Evolutionary conservation across 257 asterid genomes (phyloP), one percentile per base, ranked within the genome.

Genomic region (Gentiana macrophylla): DNA sequence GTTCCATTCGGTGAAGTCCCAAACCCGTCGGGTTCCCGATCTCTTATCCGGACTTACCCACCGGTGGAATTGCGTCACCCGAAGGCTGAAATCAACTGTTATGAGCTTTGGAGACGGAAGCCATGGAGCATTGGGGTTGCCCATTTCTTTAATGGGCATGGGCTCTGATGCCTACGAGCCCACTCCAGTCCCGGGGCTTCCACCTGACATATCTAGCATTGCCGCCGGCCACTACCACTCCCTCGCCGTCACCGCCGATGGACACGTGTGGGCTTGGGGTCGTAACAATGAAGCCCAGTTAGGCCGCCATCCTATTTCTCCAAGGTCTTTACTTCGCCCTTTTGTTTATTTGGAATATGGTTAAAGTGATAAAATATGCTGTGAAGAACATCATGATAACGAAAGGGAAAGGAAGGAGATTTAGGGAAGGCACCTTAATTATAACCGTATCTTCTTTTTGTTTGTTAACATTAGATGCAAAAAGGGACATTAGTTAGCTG

Each of bases 221-320:
- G 66, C 95, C 62, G 88, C 94, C 70, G 97, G 98, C 34, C 97
- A 91, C 63, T 91, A 84, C 69, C 95, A 91, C 64, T 91, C 98
- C 61, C 86, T 91, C 38, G 98, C 95, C 65, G 81, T 84, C 75
- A 91, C 95, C 56, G 64, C 80, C 45, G 70, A 71, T 55, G 98
- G 98, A 12, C 78, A 75, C 6, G 78, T 87, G 57, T 87, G 94
- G 94, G 66, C 92, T n/a, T 91, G 95, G 98, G 98, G 98, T 33
- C 95, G 98, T 37, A 84, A 84, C 62, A 11, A 37, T 15, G 98
- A 84, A 62, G 63, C 68, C 1, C 98, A 91, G 80, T 94, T 91
- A 41, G 95, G 89, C 61, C 94, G 94, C 12, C 61, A 58, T 47
- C 67, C 74, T 9, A 62, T 49, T 66, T 81, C 94, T 53, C 74